phyloP scores from a whole-genome alignment of 2,329 filamentous ascomycete genomes.

The Ascochyta viciae-villosae region DNA sequence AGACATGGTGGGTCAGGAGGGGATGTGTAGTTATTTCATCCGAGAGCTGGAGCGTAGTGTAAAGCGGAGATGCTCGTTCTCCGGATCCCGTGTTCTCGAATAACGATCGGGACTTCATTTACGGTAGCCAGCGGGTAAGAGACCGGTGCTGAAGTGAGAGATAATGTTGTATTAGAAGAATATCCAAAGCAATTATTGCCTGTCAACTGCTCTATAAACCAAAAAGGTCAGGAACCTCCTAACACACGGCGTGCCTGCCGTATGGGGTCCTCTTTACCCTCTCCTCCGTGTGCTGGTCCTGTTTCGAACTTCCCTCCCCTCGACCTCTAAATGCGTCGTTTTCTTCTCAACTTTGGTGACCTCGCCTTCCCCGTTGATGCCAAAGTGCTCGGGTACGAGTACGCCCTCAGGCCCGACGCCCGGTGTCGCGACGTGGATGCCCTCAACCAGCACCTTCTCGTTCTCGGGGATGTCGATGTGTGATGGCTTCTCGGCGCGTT shows the following conservation, averaged over 20 bases:
- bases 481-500: constrained; percentile 25
- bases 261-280: constrained; percentile 5
- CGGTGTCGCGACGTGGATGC: constrained; percentile 41
- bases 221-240: no score
- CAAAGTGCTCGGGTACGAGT: constrained; percentile 30
- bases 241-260: no score
- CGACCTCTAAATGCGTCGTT: constrained; percentile 37
- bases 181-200: not conserved
- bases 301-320: constrained; percentile 36
- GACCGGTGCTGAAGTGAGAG: no score
- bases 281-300: constrained; percentile 26
- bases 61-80: no score
- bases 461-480: constrained; percentile 27
- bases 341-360: constrained; percentile 32
- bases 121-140: no score
- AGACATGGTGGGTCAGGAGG: no score
- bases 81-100: no score
- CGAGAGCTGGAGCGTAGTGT: no score
- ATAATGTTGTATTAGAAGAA: not conserved
- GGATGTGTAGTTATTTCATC: no score
- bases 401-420: constrained; percentile 23
- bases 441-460: constrained; percentile 44
- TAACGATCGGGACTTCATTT: no score
- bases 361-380: constrained; percentile 16
- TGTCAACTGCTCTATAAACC: not conserved